Conservation (phyloP, 164 flowering plant species). For the Macadamia tetraphylla region DNA sequence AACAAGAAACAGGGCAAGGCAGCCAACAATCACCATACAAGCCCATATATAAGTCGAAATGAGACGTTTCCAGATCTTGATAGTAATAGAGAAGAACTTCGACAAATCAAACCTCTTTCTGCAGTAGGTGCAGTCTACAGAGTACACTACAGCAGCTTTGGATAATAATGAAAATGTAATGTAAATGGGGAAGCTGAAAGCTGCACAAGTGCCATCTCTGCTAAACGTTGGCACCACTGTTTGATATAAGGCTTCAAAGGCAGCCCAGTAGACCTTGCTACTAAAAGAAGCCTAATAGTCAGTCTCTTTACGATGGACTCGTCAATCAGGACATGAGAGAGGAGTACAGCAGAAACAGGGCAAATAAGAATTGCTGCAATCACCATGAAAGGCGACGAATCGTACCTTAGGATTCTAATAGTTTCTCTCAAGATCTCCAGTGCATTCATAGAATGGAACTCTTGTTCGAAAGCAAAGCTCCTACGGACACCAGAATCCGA, state of each 20-base stretch:
- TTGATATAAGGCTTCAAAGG: constrained; percentile 54
- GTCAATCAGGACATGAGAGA: constrained; percentile 70
- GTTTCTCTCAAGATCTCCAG: constrained; percentile 88
- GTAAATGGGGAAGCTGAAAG: constrained; percentile 69
- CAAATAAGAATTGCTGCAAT: constrained; percentile 67
- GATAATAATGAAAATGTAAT: constrained; percentile 60
- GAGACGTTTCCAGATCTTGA: constrained; percentile 69
- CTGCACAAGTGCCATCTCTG: constrained; percentile 59
- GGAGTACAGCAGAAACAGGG: constrained; percentile 59
- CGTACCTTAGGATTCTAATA: constrained; percentile 66
- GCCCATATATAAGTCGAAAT: constrained; percentile 65
- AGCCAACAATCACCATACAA: constrained; percentile 54
- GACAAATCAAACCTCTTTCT: constrained; percentile 39
- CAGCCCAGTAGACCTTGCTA: constrained; percentile 68
- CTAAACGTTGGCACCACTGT: constrained; percentile 55
- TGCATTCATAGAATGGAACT: constrained; percentile 53
- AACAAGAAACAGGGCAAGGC: constrained; percentile 56
- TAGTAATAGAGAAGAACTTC: constrained; percentile 40
- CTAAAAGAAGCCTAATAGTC: constrained; percentile 46
- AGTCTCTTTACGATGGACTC: constrained; percentile 54
- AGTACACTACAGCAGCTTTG: constrained; percentile 74
- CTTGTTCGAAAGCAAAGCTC: constrained; percentile 15
- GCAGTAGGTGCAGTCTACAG: constrained; percentile 78
- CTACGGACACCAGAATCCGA: neutral
- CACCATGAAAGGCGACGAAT: constrained; percentile 46